Conservation (phyloP, 169 alveolate species). For the Plasmodium reichenowi region DNA sequence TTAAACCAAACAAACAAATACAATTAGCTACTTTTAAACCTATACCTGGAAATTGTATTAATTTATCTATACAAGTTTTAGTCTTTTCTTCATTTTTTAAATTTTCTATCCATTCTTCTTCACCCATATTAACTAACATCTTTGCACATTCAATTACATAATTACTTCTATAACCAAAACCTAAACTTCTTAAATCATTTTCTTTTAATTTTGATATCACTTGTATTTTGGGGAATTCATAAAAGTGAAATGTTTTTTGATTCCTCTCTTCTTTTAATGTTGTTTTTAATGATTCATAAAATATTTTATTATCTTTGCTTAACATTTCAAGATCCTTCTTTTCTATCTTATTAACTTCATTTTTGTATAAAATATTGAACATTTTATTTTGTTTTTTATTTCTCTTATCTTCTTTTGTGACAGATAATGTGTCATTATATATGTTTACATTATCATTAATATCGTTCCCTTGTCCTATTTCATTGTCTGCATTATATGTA, state of each 20-base stretch:
- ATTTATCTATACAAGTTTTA: slow-evolving; percentile 34
- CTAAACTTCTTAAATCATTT: slow-evolving; percentile 73
- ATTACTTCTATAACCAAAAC: slow-evolving; percentile 82
- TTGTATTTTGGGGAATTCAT: slow-evolving; percentile 80
- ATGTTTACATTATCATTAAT: too few species aligned
- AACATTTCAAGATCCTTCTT: background rate
- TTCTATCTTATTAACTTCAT: too few species aligned
- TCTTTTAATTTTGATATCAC: slow-evolving; percentile 59
- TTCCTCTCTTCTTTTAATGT: slow-evolving; percentile 35
- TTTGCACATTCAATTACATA: slow-evolving; percentile 77
- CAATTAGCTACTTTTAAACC: slow-evolving; percentile 96
- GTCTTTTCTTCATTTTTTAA: slow-evolving; percentile 66
- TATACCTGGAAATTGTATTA: slow-evolving; percentile 87
- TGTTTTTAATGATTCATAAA: slow-evolving; percentile 50
- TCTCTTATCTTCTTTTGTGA: too few species aligned
- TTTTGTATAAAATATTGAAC: too few species aligned
- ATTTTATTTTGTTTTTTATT: too few species aligned
- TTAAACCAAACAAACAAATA: slow-evolving; percentile 89
- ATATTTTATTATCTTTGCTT: slow-evolving; percentile 24
- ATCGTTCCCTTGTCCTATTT: too few species aligned
- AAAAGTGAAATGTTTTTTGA: slow-evolving; percentile 50
- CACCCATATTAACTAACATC: slow-evolving; percentile 59
- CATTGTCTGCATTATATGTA: too few species aligned
- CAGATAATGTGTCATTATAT: too few species aligned
- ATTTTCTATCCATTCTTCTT: slow-evolving; percentile 75